Percentiles rank a stretch among this genome's conserved stretches.
These are phyloP conservation scores for Croton setiger DNA, from an alignment of 441 rosid genomes.

Conservation along the genomic window DNA sequence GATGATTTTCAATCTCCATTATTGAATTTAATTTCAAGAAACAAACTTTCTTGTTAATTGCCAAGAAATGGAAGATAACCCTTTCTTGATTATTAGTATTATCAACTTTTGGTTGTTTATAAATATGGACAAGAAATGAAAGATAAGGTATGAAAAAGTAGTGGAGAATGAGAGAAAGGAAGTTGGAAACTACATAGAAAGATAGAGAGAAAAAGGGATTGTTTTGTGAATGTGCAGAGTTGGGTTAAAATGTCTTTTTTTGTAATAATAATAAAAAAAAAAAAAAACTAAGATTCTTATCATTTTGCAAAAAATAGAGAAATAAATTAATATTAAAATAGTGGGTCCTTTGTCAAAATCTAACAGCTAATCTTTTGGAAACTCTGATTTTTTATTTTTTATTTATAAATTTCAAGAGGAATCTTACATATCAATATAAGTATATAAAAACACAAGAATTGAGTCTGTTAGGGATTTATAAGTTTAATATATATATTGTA, in stretches of 20 bases:
- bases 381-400: slow-evolving; percentile 16
- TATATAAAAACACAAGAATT: no score
- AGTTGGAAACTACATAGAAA: not conserved
- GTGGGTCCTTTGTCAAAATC: slow-evolving; percentile 47
- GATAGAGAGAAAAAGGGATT: slow-evolving; percentile 16
- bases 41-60: no score
- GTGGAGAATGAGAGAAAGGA: slow-evolving; percentile 9
- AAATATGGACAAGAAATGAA: slow-evolving; percentile 30
- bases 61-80: not conserved
- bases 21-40: no score
- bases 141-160: slow-evolving; percentile 28
- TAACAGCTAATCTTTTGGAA: slow-evolving; percentile 30
- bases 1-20: slow-evolving; percentile 48
- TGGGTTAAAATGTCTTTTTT: slow-evolving; percentile 32
- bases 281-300: slow-evolving; percentile 3
- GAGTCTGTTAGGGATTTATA: not conserved
- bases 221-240: slow-evolving; percentile 11
- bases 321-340: slow-evolving; percentile 24
- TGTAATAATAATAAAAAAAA: no score
- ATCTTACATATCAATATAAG: slow-evolving; percentile 22
- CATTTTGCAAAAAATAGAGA: slow-evolving; percentile 29
- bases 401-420: slow-evolving; percentile 29
- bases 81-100: slow-evolving; percentile 2
- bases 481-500: no score
- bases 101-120: not conserved